Base-by-base conservation (phyloP, 129 eudicot genomes). In the Erigeron canadensis region DNA sequence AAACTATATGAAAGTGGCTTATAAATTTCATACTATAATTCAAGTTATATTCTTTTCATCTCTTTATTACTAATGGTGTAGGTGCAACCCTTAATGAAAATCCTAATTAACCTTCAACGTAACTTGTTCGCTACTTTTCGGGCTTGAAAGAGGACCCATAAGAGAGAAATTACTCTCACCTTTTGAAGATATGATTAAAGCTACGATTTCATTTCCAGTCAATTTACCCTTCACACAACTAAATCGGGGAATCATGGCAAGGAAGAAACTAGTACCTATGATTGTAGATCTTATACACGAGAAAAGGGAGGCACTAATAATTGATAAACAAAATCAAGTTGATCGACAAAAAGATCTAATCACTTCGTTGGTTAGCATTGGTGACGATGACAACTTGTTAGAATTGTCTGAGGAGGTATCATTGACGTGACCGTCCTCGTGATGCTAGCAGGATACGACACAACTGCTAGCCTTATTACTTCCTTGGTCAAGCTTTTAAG, bases 31-130 rank as follows among this genome's bases (percentile, higher is more conserved):
- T n/a, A 3, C 2, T 51, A 46, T 10, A 10, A 53, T 16, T 16
- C 18, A n/a, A n/a, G n/a, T n/a, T n/a, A n/a, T n/a, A n/a, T n/a
- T n/a, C n/a, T 22, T n/a, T 55, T 55, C 2, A 18, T 28, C 17
- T 54, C 6, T 5, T 53, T 53, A 45, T 15, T 8, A 8, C 5
- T 19, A 15, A 8, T 13, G 12, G 40, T 12, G 22, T 76, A 87
- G 89, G 95, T 78, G 19, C 67, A 82, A 70, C 84, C 90, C 6
- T 62, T 88, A 63, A 83, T 83, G 83, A 88, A 85, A 86, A 88
- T 56, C n/a, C n/a, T n/a, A n/a, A 7, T 81, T 85, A 80, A 67
- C 59, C 45, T 48, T 67, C 45, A 48, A 67, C 45, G 4, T 34
- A 22, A 66, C 28, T 46, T 44, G 90, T 69, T 72, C 90, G 6